Conservation (phyloP, 306 rosid genomes). For the Prunus mira region DNA sequence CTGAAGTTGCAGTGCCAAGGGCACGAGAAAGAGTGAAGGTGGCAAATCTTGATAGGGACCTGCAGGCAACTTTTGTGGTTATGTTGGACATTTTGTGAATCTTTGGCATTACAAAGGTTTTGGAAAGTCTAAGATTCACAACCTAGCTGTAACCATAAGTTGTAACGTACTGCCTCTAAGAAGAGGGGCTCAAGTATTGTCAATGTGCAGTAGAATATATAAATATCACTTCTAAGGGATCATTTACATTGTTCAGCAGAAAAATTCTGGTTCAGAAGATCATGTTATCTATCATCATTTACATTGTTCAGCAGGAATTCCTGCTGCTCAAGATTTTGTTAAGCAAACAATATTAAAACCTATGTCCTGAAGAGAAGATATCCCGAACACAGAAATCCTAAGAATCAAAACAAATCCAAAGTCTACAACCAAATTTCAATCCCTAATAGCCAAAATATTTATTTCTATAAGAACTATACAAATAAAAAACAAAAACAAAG, state of each 20-base stretch:
- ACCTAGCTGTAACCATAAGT: neutral
- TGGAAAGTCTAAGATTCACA: neutral
- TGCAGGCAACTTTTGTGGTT: slow-evolving; percentile 25
- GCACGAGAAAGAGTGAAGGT: slow-evolving; percentile 16
- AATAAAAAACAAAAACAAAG: neutral
- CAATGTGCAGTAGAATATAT: neutral
- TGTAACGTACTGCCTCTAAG: neutral
- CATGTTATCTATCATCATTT: neutral
- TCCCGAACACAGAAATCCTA: neutral
- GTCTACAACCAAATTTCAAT: neutral
- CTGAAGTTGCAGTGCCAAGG: slow-evolving; percentile 21
- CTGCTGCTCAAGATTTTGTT: neutral
- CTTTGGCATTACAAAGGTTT: neutral
- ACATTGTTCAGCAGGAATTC: neutral
- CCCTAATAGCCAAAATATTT: neutral
- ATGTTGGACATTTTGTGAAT: slow-evolving; percentile 12
- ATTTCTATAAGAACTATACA: neutral
- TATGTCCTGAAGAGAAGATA: neutral
- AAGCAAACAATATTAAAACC: neutral
- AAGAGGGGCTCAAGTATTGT: neutral
- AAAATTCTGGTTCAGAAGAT: neutral
- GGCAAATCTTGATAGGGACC: slow-evolving; percentile 17
- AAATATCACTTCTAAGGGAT: neutral
- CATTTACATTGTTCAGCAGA: neutral
- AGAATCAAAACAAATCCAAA: neutral